These are phyloP conservation scores for Alisma plantagoaquatica DNA, from an alignment of 106 monocot species.

Conservation along the genomic window DNA sequence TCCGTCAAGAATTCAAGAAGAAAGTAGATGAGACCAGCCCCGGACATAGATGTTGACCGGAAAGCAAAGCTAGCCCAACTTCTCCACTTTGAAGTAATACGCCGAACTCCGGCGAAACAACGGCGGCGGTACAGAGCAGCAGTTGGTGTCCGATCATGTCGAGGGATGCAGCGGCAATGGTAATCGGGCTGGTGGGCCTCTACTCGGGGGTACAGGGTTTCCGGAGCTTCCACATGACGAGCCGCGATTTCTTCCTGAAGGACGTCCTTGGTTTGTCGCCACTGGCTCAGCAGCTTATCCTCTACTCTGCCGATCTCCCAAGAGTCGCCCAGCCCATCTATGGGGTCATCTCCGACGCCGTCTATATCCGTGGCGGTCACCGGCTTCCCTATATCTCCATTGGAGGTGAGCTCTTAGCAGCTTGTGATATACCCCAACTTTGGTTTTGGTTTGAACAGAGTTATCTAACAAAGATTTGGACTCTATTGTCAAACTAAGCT, in stretches of 20 bases:
- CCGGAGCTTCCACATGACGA: constrained; percentile 72
- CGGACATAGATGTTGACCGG: no score
- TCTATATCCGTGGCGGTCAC: constrained; percentile 47
- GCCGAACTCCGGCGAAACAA: no score
- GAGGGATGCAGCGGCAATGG: neutral
- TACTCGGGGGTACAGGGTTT: constrained; percentile 73
- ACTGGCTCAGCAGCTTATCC: constrained; percentile 45
- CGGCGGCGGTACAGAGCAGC: no score
- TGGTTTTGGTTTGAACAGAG: no score
- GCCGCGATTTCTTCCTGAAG: constrained; percentile 50
- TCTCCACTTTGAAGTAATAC: no score
- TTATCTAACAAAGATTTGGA: no score
- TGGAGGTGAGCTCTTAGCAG: constrained; percentile 52
- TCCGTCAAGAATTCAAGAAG: no score
- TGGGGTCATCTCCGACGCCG: constrained; percentile 60
- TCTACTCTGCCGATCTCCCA: constrained; percentile 42
- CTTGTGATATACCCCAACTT: no score
- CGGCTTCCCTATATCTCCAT: constrained; percentile 64
- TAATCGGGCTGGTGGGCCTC: neutral
- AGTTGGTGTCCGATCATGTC: no score
- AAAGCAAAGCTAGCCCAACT: no score
- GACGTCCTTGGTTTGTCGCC: constrained; percentile 38
- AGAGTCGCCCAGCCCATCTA: constrained; percentile 65
- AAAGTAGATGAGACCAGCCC: no score
- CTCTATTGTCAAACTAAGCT: no score